Evolutionary conservation across 1,139 yeast species (phyloP).

Genomic region (Pichia sp.): DNA sequence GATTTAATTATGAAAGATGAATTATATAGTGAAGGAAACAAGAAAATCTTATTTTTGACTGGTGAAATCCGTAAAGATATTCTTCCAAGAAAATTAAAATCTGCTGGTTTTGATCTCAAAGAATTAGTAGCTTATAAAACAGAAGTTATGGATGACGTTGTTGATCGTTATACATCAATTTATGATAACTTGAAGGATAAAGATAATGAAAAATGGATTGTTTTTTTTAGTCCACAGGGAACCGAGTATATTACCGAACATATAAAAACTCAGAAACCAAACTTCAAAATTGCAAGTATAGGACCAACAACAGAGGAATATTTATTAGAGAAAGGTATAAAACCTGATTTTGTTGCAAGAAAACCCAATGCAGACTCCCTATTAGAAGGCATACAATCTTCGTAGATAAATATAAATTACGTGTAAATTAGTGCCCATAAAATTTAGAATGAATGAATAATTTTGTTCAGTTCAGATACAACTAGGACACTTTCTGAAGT

Average conservation of each 20-base stretch:
- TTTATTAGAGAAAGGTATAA: constrained; percentile 43
- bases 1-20: constrained; percentile 49
- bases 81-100: constrained; percentile 55
- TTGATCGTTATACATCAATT: constrained; percentile 33
- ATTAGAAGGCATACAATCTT: constrained; percentile 32
- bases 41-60: constrained; percentile 65
- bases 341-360: constrained; percentile 57
- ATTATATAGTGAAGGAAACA: constrained; percentile 17
- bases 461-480: constrained; percentile 62
- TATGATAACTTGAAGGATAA: constrained; percentile 17
- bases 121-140: constrained; percentile 74
- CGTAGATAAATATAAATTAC: neutral
- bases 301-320: constrained; percentile 88
- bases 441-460: constrained; percentile 53
- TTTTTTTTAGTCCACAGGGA: constrained; percentile 91
- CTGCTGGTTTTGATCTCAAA: constrained; percentile 41
- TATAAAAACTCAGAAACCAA: constrained; percentile 28
- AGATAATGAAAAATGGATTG: constrained; percentile 48
- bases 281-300: constrained; percentile 62
- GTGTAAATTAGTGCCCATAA: too few relatives aligned
- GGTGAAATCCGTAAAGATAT: constrained; percentile 82
- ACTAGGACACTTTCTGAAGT: constrained; percentile 63
- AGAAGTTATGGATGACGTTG: constrained; percentile 41
- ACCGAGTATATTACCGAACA: constrained; percentile 53
- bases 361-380: constrained; percentile 69